Evolutionary conservation across 2,329 filamentous ascomycete species (phyloP).

Genomic region (Fusarium miscanthi): DNA sequence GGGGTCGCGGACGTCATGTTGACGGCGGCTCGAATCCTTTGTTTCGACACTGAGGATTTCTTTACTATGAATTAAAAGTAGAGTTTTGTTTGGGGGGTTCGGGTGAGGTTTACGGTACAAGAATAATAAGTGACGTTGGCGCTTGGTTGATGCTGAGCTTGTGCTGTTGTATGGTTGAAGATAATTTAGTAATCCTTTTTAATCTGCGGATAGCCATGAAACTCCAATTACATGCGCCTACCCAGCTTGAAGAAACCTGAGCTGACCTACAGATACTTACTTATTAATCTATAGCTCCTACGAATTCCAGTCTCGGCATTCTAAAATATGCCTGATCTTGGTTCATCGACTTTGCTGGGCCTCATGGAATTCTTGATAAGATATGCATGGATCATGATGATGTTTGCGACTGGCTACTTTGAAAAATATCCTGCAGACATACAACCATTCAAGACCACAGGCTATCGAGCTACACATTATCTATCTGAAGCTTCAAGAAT

Average conservation of each 20-base stretch:
- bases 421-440: neutral
- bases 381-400: neutral
- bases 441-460: neutral
- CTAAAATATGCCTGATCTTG: neutral
- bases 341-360: neutral
- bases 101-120: neutral
- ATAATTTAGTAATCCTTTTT: slow-evolving; percentile 21
- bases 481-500: neutral
- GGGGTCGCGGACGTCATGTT: slow-evolving; percentile 40
- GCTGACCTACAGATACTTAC: neutral
- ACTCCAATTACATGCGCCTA: neutral
- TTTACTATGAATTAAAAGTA: neutral
- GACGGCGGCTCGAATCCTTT: neutral
- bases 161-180: neutral
- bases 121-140: neutral
- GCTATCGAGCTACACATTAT: neutral
- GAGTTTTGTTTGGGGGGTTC: neutral
- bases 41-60: too few relatives aligned
- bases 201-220: neutral
- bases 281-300: too few relatives aligned
- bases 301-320: neutral
- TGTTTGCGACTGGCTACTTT: neutral
- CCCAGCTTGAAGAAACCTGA: neutral
- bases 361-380: neutral
- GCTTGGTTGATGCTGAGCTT: slow-evolving; percentile 6